Base-by-base conservation (phyloP, 345 rosid genomes). In the Citrus inodora region DNA sequence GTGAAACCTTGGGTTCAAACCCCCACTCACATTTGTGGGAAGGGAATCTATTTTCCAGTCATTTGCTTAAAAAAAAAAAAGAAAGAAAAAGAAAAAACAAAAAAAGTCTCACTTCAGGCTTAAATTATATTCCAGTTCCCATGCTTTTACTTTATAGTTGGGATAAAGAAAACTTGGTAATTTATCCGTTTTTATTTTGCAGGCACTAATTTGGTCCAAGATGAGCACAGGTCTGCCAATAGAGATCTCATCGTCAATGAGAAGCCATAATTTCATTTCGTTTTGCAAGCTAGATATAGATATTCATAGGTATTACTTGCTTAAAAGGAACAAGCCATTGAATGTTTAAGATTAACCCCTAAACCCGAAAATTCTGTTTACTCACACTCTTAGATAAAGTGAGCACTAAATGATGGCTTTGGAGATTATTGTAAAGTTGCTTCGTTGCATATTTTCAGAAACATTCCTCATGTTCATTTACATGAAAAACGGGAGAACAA, bases 151-250 rank as follows among this genome's bases (percentile, higher is more conserved):
- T 51, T 66, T 27, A 60, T 64, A 35, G 40, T 61, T 30, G 27
- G 71, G 72, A n/a, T 48, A 35, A 37, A 38, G 38, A 77, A 60
- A 28, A 69, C 68, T 16, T 61, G 64, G 61, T 75, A 48, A 55
- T 80, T 71, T 30, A 25, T 17, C 32, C 14, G 21, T 68, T 78
- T 51, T 35, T n/a, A 32, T 72, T 80, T n/a, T 78, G 79, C 92
- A 95, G 99, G 99, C 99, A 30, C 83, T 93, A 81, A 95, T 95
- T 82, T 95, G 99, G 99, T 92, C 99, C 87, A 95, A 95, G 86
- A 93, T 95, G 99, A 95, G 99, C 72, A 95, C 98, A 69, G 99
- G 98, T 28, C 96, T 93, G 73, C 99, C 99, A 19, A 93, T 95
- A 79, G 98, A 92, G 80, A 95, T 95, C 80, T 87, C 92, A 22